Evolutionary conservation across 2,329 filamentous ascomycete genomes (phyloP).

Genomic region (Neofusicoccum cordaticola): DNA sequence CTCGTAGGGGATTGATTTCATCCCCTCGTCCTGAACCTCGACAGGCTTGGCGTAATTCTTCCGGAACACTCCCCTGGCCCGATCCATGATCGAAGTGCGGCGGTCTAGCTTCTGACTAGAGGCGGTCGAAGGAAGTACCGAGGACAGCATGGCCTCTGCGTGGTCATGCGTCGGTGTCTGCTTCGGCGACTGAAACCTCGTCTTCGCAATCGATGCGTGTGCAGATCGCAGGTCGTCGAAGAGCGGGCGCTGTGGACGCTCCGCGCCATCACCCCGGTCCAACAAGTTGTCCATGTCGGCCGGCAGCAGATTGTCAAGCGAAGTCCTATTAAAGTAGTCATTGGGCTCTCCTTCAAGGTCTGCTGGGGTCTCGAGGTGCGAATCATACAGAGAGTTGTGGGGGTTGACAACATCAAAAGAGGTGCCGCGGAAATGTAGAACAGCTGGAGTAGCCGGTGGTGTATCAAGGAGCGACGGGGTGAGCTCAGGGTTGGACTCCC

Average conservation of each 20-base stretch:
- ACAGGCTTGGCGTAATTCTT: neutral
- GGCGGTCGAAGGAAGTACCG: neutral
- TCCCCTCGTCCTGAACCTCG: neutral
- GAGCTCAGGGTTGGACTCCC: neutral
- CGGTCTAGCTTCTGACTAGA: neutral
- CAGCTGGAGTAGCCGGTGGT: conserved; percentile 37
- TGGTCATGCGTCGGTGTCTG: neutral
- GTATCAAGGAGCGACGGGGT: conserved; percentile 27
- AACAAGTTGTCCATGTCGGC: conserved; percentile 23
- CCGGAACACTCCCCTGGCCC: neutral
- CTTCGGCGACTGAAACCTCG: neutral
- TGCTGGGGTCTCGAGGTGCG: conserved; percentile 37
- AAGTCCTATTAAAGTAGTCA: conserved; percentile 30
- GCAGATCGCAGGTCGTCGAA: conserved; percentile 16
- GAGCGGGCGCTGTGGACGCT: neutral
- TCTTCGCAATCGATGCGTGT: conserved; percentile 5
- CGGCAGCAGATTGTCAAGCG: conserved; percentile 24
- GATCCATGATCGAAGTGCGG: neutral
- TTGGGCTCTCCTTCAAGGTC: conserved; percentile 32
- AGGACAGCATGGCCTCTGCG: neutral
- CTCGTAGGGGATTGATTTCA: neutral
- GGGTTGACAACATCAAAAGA: conserved; percentile 41
- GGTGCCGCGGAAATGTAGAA: conserved; percentile 38
- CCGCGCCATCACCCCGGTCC: neutral
- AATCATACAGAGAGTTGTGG: conserved; percentile 34